Conservation (phyloP, 169 alveolate genomes). For the Sarcocystis neurona region DNA sequence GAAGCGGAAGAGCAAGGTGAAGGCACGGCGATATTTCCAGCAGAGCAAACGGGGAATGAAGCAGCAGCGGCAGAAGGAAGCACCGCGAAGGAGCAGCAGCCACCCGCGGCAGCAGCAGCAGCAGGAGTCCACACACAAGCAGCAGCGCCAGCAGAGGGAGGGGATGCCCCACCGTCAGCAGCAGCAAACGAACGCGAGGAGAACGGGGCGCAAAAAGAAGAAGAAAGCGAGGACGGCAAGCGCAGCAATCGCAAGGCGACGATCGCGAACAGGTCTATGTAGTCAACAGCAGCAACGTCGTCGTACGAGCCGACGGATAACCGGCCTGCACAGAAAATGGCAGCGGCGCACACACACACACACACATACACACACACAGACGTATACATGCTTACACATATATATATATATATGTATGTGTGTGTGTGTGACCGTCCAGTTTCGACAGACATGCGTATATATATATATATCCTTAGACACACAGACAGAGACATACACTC, state of each 20-base stretch:
- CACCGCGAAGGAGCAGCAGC: background rate
- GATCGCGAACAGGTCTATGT: slow-evolving; percentile 34
- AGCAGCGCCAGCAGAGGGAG: slow-evolving; percentile 18
- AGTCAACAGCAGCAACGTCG: slow-evolving; percentile 43
- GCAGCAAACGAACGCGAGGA: no score
- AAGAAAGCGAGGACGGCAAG: slow-evolving; percentile 19
- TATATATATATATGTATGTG: no score
- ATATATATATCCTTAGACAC: no score
- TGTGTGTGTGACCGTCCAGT: no score
- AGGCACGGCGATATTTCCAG: background rate
- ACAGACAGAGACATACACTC: no score
- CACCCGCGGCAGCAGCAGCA: slow-evolving; percentile 1
- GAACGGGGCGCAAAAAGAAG: no score
- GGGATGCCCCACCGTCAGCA: background rate
- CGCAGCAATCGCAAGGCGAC: slow-evolving; percentile 30
- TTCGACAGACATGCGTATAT: no score
- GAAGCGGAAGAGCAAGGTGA: background rate
- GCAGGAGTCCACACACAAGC: background rate
- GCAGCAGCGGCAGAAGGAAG: background rate
- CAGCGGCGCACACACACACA: no score
- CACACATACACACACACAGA: no score
- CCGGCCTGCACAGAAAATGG: background rate
- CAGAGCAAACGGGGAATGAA: background rate
- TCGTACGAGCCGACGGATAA: slow-evolving; percentile 9
- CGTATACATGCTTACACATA: no score